phyloP scores from a whole-genome alignment of 2,329 filamentous ascomycete genomes.

The Fusarium paranaense region DNA sequence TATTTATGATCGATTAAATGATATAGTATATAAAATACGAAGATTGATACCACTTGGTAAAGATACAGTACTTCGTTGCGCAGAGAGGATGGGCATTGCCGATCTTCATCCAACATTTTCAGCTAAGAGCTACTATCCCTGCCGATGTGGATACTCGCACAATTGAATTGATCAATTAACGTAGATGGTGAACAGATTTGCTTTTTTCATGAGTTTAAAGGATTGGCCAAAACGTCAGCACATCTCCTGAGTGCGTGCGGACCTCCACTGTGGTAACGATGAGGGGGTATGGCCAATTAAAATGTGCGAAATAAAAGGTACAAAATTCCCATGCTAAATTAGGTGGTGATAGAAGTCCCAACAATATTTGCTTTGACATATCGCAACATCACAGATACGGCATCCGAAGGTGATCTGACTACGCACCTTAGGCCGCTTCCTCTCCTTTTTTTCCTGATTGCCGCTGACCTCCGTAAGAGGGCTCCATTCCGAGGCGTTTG shows the following conservation, averaged over 20 bases:
- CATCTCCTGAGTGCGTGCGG: background rate
- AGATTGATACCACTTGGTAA: background rate
- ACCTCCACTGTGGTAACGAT: too few relatives aligned
- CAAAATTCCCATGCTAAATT: too few relatives aligned
- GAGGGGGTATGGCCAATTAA: too few relatives aligned
- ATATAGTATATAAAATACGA: background rate
- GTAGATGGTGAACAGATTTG: background rate
- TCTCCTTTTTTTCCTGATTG: too few relatives aligned
- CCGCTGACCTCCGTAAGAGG: too few relatives aligned
- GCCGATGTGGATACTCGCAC: conserved; percentile 1
- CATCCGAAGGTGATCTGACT: too few relatives aligned
- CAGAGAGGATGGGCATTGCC: background rate
- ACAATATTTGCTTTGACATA: too few relatives aligned
- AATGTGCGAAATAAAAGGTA: too few relatives aligned
- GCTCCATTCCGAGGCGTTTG: too few relatives aligned
- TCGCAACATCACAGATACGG: too few relatives aligned
- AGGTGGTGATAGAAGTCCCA: too few relatives aligned
- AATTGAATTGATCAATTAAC: conserved; percentile 1
- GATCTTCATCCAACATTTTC: background rate
- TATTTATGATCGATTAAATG: background rate
- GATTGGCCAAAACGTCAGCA: background rate
- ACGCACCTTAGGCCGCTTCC: too few relatives aligned
- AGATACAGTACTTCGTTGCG: background rate
- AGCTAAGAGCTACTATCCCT: conserved; percentile 2
- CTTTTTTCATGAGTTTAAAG: background rate